A percentile compares a stretch with the other conserved stretches of the same genome.
Conservation (phyloP, 176 grass and related monocot genomes). For the Carex parvula region DNA sequence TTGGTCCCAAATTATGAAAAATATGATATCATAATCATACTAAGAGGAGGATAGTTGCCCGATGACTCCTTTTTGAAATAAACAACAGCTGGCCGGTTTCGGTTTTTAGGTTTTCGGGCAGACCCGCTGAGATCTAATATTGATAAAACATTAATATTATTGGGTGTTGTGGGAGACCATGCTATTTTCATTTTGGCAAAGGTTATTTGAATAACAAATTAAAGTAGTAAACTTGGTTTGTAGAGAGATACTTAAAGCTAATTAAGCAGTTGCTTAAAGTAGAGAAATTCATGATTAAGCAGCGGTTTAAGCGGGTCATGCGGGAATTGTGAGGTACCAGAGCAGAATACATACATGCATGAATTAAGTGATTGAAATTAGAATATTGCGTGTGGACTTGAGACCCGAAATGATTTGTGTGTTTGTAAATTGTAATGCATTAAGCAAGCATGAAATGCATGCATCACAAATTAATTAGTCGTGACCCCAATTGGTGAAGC, state of each 20-base stretch:
- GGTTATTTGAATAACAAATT: not conserved
- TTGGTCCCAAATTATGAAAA: not conserved
- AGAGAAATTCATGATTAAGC: constrained; percentile 20
- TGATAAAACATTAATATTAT: not conserved
- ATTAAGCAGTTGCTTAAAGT: constrained; percentile 7
- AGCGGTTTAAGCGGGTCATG: constrained; percentile 17
- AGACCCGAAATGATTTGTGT: not conserved
- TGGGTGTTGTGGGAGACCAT: not conserved
- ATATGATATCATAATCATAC: constrained; percentile 19
- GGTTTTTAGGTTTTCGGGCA: not conserved
- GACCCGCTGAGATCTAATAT: not conserved
- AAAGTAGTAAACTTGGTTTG: not conserved
- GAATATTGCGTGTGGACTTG: not conserved
- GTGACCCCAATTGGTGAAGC: not conserved
- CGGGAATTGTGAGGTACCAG: constrained; percentile 19
- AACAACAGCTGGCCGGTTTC: not conserved
- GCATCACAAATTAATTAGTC: not conserved
- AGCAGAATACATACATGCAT: not conserved
- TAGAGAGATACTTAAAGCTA: constrained; percentile 3
- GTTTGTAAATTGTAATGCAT: not conserved
- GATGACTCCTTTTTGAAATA: not conserved
- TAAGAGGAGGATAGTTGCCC: not conserved
- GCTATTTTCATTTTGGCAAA: constrained; percentile 13
- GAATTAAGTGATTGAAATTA: not conserved
- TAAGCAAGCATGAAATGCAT: not conserved